Conservation (phyloP, 2,329 filamentous ascomycete species). For the Chaetomiaceae sp. region DNA sequence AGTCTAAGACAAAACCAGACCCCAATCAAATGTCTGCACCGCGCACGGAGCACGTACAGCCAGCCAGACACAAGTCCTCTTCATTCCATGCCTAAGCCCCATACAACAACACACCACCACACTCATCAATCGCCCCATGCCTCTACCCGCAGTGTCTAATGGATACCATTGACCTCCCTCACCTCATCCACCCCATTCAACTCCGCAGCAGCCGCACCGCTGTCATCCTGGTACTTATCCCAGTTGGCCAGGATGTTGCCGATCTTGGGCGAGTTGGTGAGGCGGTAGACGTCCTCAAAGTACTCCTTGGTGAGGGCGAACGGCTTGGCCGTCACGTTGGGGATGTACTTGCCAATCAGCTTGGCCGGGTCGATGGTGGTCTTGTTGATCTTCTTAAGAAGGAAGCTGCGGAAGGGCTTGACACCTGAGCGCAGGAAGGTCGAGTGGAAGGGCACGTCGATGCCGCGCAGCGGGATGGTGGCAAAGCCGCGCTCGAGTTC, state of each 20-base stretch:
- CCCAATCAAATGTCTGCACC: too few species aligned
- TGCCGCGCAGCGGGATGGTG: conserved; percentile 92
- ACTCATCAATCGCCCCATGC: neutral
- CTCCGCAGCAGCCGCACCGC: conserved; percentile 22
- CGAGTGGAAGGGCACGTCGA: conserved; percentile 98
- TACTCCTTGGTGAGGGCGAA: conserved; percentile 98
- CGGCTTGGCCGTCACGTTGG: conserved; percentile 93
- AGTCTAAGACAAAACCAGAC: too few species aligned
- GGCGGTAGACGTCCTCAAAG: conserved; percentile 94
- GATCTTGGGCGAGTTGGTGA: conserved; percentile 80
- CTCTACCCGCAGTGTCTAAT: too few species aligned
- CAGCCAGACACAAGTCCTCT: too few species aligned
- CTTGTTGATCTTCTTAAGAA: conserved; percentile 99
- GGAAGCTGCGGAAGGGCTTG: conserved; percentile 96
- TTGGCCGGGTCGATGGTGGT: conserved; percentile 96
- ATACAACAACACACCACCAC: neutral
- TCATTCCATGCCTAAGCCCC: too few species aligned
- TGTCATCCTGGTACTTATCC: conserved; percentile 62
- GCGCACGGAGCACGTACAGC: too few species aligned
- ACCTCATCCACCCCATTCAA: conserved; percentile 30
- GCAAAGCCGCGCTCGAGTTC: conserved; percentile 92
- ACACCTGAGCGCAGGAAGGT: conserved; percentile 97
- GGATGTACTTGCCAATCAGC: conserved; percentile 96
- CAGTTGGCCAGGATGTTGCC: conserved; percentile 79
- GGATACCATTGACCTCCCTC: too few species aligned